Evolutionary conservation across 352 stramenopile genomes (phyloP), one percentile per base, ranked within the genome.

Genomic region (Phytophthora syringae): DNA sequence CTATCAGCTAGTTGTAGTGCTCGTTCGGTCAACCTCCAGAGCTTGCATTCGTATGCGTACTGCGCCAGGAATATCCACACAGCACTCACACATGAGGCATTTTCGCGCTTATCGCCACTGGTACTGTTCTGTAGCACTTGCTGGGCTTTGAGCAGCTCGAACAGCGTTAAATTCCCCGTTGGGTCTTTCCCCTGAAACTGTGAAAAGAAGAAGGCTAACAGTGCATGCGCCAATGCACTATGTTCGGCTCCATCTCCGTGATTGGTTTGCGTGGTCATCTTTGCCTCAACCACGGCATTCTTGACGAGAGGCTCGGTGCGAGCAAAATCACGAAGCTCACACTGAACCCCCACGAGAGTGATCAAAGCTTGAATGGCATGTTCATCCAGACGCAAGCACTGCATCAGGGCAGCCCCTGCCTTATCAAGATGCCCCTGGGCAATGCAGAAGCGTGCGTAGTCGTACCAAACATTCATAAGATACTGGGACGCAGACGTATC

Each of bases 61-160:
- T 81, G 62, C 0, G 72, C 82, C 34, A 94, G 50, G 7, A 76
- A 64, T 66, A 93, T 70, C 84, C 87, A 95, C 13, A 91, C 78
- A 0, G 83, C 64, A 36, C 72, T 77, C 18, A 83, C 27, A 40
- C 77, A 80, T 4, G 58, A 64, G 22, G 39, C 45, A n/a, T 71
- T 42, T 51, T 52, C 62, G 16, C n/a, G 30, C 18, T 67, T 62
- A 15, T 25, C 45, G 12, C 58, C 56, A 15, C 16, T 24, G 28
- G 21, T 40, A 37, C 54, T 52, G 18, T 11, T 60, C 48, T 70
- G 59, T 13, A 87, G 58, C n/a, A 71, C 48, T 34, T 81, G 60
- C 32, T 86, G 76, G 3, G 87, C 82, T 40, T 81, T 78, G 12
- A 92, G 64, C 30, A 94, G 62, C 66, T 95, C 85, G 42, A 92